Evolutionary conservation across 2,329 filamentous ascomycete species (phyloP).

Genomic region (Colletotrichum musae): DNA sequence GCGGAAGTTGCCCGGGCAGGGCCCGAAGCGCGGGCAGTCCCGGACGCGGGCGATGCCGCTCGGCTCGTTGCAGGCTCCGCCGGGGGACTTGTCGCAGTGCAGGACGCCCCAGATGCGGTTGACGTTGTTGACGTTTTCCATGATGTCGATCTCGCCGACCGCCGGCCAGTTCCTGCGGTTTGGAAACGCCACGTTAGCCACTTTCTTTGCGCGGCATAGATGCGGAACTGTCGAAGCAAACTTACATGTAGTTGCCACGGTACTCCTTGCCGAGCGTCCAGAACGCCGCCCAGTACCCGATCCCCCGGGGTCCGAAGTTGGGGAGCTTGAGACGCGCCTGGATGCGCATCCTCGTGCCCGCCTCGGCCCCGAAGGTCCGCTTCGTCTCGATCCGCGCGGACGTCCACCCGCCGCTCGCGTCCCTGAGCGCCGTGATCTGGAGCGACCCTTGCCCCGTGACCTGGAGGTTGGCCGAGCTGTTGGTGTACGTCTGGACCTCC

Average conservation of each 20-base stretch:
- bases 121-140: conserved; percentile 76
- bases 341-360: conserved; percentile 53
- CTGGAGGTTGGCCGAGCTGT: conserved; percentile 58
- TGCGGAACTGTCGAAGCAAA: too few species aligned
- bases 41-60: conserved; percentile 52
- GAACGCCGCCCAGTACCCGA: conserved; percentile 62
- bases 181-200: conserved; percentile 62
- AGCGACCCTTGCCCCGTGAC: conserved; percentile 64
- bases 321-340: conserved; percentile 55
- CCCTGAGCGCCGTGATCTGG: conserved; percentile 58
- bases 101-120: conserved; percentile 62
- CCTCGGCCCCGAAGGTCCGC: conserved; percentile 51
- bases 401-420: conserved; percentile 55
- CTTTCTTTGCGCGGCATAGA: conserved; percentile 43
- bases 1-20: conserved; percentile 44
- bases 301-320: conserved; percentile 41
- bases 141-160: conserved; percentile 69
- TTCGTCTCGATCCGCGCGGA: conserved; percentile 59
- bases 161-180: conserved; percentile 56
- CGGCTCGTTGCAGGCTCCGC: conserved; percentile 67
- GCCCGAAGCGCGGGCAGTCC: neutral
- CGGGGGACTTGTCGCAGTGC: conserved; percentile 63
- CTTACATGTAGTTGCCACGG: conserved; percentile 51
- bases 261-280: conserved; percentile 59
- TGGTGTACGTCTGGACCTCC: conserved; percentile 63